Conservation (phyloP, 371 early-diverging fungal genomes). For the Saksenaea vasiformis region DNA sequence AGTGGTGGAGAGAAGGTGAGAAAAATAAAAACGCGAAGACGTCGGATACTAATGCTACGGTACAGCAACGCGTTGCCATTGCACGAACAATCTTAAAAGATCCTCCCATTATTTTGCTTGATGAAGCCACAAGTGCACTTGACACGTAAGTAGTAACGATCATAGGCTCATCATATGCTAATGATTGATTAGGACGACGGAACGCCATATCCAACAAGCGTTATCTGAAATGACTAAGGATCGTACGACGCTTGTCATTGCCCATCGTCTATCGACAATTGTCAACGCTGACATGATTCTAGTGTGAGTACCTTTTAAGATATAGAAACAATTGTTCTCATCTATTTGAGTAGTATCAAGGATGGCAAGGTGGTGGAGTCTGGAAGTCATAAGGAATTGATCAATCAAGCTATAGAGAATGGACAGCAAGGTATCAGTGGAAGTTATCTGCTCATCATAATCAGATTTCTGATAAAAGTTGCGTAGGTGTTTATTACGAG, state of each 20-base stretch:
- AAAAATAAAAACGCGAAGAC: not conserved
- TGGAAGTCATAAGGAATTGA: slow-evolving; percentile 87
- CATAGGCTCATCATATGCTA: not conserved
- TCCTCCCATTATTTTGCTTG: slow-evolving; percentile 75
- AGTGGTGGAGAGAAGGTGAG: slow-evolving; percentile 93
- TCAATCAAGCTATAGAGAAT: slow-evolving; percentile 35
- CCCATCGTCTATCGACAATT: slow-evolving; percentile 89
- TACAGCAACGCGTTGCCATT: slow-evolving; percentile 69
- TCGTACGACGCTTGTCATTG: slow-evolving; percentile 94
- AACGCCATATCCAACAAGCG: slow-evolving; percentile 78
- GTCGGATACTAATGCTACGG: not conserved
- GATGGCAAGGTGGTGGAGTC: slow-evolving; percentile 84
- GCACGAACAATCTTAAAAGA: slow-evolving; percentile 87
- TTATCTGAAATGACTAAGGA: slow-evolving; percentile 67
- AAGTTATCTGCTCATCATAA: not conserved
- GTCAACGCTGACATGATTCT: slow-evolving; percentile 80
- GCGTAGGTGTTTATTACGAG: slow-evolving; percentile 69
- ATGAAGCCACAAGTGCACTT: slow-evolving; percentile 76
- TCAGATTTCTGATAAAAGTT: not conserved
- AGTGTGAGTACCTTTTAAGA: slow-evolving; percentile 34
- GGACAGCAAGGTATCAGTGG: slow-evolving; percentile 19
- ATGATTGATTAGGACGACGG: slow-evolving; percentile 57
- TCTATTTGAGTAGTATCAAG: slow-evolving; percentile 42
- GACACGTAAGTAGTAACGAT: slow-evolving; percentile 35
- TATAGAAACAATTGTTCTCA: not conserved